Percentiles rank a stretch among this genome's conserved stretches.
Conservation (phyloP, 805 yeast species). For the Lipomyces starkeyi region DNA sequence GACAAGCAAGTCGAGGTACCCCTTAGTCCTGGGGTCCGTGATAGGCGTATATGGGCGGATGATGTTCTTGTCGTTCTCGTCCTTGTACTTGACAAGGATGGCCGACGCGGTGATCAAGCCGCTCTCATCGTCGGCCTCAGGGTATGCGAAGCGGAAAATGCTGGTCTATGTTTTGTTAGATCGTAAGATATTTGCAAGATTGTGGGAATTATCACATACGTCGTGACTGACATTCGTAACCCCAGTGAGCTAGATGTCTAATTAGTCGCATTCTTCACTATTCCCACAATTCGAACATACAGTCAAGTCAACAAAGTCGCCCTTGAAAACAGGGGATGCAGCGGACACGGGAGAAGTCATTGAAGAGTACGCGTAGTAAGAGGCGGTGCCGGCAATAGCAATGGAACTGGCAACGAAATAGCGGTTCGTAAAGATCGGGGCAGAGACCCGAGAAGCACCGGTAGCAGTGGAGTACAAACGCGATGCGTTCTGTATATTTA, state of each 20-base stretch:
- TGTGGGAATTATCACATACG: slow-evolving; percentile 18
- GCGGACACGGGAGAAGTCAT: slow-evolving; percentile 35
- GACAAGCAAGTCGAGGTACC: slow-evolving; percentile 77
- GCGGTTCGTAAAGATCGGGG: slow-evolving; percentile 1
- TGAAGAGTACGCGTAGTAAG: slow-evolving; percentile 22
- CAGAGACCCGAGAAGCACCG: slow-evolving; percentile 2
- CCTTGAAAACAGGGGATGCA: slow-evolving; percentile 26
- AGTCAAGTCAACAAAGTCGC: slow-evolving; percentile 34
- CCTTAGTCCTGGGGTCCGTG: slow-evolving; percentile 69
- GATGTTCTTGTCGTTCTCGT: slow-evolving; percentile 81
- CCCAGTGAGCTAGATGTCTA: slow-evolving; percentile 24
- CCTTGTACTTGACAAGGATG: slow-evolving; percentile 73
- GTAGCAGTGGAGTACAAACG: slow-evolving; percentile 22
- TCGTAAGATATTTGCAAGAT: not conserved
- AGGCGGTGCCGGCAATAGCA: slow-evolving; percentile 33
- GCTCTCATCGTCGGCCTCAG: slow-evolving; percentile 34
- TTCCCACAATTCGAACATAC: slow-evolving; percentile 13
- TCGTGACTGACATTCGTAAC: slow-evolving; percentile 22
- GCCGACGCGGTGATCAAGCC: slow-evolving; percentile 65
- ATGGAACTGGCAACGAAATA: slow-evolving; percentile 22
- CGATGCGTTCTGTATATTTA: slow-evolving; percentile 8
- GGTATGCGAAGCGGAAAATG: slow-evolving; percentile 38
- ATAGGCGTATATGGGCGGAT: slow-evolving; percentile 86
- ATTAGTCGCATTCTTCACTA: not conserved
- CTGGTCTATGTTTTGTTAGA: slow-evolving; percentile 17